A percentile compares a stretch with the other conserved stretches of the same genome.
These are phyloP conservation scores for Russula sp. DNA, from an alignment of 768 basidiomycete genomes.

Conservation along the genomic window DNA sequence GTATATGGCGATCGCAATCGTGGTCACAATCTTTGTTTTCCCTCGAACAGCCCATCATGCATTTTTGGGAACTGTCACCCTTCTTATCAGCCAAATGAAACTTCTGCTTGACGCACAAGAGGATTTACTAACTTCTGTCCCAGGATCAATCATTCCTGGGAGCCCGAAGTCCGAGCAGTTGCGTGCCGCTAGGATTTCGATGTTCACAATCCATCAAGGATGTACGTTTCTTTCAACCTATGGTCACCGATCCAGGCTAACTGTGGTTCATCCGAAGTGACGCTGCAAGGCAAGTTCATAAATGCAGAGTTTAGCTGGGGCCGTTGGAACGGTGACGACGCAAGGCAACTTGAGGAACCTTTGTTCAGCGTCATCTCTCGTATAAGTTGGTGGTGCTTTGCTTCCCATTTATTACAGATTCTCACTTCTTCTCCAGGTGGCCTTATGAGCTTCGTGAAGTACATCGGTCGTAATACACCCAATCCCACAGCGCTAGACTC, in stretches of 20 bases:
- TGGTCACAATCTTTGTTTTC: constrained; percentile 41
- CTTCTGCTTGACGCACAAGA: constrained; percentile 31
- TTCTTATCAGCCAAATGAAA: constrained; percentile 28
- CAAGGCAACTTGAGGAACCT: constrained; percentile 32
- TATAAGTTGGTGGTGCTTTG: constrained; percentile 25
- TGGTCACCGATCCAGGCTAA: background rate
- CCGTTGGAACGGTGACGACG: constrained; percentile 39
- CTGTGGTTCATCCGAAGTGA: constrained; percentile 25
- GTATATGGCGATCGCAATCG: constrained; percentile 44
- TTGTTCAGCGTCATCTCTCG: constrained; percentile 32
- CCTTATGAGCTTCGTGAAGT: constrained; percentile 29
- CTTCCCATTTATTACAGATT: background rate
- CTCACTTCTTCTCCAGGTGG: constrained; percentile 26
- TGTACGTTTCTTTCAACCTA: constrained; percentile 23
- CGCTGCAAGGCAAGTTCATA: constrained; percentile 30
- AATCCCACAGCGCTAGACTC: constrained; percentile 6
- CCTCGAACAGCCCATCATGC: constrained; percentile 45
- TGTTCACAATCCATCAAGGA: constrained; percentile 26
- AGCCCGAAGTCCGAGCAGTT: constrained; percentile 23
- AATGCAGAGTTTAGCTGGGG: constrained; percentile 40
- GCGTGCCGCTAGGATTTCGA: constrained; percentile 19
- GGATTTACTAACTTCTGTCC: constrained; percentile 23
- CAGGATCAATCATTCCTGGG: constrained; percentile 23
- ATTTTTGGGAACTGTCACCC: constrained; percentile 28
- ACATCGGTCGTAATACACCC: constrained; percentile 22